These are phyloP conservation scores for Arabidopsis lyrata DNA, from an alignment of 441 rosid species.

Conservation along the genomic window DNA sequence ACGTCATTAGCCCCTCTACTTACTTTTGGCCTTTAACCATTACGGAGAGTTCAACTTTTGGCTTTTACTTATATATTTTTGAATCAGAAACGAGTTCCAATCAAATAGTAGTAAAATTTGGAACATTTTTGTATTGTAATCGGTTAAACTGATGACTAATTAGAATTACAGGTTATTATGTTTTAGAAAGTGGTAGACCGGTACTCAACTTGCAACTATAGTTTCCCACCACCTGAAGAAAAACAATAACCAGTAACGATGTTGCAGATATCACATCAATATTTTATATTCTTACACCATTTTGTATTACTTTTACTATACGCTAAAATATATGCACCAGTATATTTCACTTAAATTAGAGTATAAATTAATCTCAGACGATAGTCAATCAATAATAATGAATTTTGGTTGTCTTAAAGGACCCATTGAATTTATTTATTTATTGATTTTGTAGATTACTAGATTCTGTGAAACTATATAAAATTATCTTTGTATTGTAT, in stretches of 20 bases:
- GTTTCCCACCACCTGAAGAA: slow-evolving; percentile 26
- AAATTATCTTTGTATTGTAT: slow-evolving; percentile 27
- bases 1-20: neutral
- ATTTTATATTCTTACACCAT: neutral
- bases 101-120: neutral
- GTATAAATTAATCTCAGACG: slow-evolving; percentile 14
- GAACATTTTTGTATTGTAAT: neutral
- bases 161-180: neutral
- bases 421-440: neutral
- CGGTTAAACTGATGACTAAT: too few species aligned
- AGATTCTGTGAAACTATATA: slow-evolving; percentile 26
- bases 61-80: neutral
- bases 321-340: neutral
- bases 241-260: slow-evolving; percentile 14
- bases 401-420: slow-evolving; percentile 8
- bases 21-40: neutral
- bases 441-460: slow-evolving; percentile 1
- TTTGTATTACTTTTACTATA: neutral
- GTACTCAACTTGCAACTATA: slow-evolving; percentile 21
- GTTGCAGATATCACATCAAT: slow-evolving; percentile 11
- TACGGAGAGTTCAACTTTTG: neutral
- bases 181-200: neutral
- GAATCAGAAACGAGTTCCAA: neutral
- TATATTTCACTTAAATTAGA: neutral
- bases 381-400: slow-evolving; percentile 21